Base-by-base conservation (phyloP, 768 basidiomycete genomes). In the Boletus edulis region DNA sequence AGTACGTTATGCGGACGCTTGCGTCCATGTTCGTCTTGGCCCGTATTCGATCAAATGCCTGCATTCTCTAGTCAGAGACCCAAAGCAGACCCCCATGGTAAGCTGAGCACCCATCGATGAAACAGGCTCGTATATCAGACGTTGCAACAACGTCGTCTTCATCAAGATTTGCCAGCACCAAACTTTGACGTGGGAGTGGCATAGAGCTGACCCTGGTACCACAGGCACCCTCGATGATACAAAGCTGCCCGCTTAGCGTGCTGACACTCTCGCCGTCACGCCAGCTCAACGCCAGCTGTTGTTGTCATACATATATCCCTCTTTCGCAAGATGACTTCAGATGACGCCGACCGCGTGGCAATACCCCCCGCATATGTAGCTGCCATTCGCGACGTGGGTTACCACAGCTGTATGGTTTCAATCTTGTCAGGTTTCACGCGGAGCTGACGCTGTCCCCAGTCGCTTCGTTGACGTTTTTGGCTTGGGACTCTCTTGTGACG, bases 401-500 rank as follows among this genome's bases (percentile, higher is more conserved):
- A 31, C 29, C 54, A 62, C 15, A 42, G 52, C 17, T 6, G 63
- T 64, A 44, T 11, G 49, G 31, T 15, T 22, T 13, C 11, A 2
- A 14, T 18, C 14, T 1, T 3, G 3, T 2, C 27, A 13, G 11
- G 13, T 7, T 40, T 41, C 15, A 6, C 15, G 20, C n/a, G n/a
- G 11, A 50, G 11, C 51, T 65, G 34, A 64, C 42, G 0, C 38
- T 10, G 40, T 17, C 10, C 1, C 29, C 20, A 63, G 57, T 66
- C 2, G 47, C 57, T 40, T 58, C 52, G 3, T 39, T 65, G 4
- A 24, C 54, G 4, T 22, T 62, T 29, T 32, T 64, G 7, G 18
- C 51, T 15, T 64, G 63, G 64, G 32, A 59, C 32, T 39, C 34
- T 9, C 5, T 67, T 9, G 11, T 56, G 10, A 59, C 49, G 6